These are phyloP conservation scores for Yamadazyma aaseri DNA, from an alignment of 1,139 yeast genomes.

Conservation along the genomic window DNA sequence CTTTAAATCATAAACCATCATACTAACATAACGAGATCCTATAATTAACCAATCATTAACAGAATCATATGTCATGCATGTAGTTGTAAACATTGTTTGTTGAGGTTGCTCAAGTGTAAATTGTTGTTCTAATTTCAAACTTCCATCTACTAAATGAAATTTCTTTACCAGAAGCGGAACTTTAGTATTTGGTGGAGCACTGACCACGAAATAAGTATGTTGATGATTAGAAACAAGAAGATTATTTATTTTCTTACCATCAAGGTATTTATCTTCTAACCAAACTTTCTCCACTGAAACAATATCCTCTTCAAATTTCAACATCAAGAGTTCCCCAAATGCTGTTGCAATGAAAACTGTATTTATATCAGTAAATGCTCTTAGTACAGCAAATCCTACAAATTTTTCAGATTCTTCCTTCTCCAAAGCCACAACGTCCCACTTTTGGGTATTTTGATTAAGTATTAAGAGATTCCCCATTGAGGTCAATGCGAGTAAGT, in stretches of 20 bases:
- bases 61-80: constrained; percentile 49
- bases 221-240: constrained; percentile 30
- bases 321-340: constrained; percentile 49
- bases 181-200: constrained; percentile 69
- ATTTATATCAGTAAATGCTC: constrained; percentile 40
- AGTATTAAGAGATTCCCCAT: constrained; percentile 51
- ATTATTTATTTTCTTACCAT: constrained; percentile 52
- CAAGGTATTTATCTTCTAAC: constrained; percentile 20
- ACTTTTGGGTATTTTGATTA: constrained; percentile 17
- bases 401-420: constrained; percentile 27
- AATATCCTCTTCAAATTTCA: constrained; percentile 33
- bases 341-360: constrained; percentile 51
- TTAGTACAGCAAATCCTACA: constrained; percentile 50
- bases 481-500: constrained; percentile 60
- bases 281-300: constrained; percentile 19
- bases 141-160: constrained; percentile 20
- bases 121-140: constrained; percentile 17
- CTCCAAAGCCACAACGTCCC: constrained; percentile 29
- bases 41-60: constrained; percentile 46
- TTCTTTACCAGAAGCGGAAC: constrained; percentile 53
- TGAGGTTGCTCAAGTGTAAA: constrained; percentile 33
- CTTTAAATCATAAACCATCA: constrained; percentile 53
- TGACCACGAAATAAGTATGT: constrained; percentile 31
- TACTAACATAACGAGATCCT: constrained; percentile 72
- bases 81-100: constrained; percentile 54